Evolutionary conservation across 169 alveolate species (phyloP), one percentile per base, ranked within the genome.

Genomic region (Neospora caninum): DNA sequence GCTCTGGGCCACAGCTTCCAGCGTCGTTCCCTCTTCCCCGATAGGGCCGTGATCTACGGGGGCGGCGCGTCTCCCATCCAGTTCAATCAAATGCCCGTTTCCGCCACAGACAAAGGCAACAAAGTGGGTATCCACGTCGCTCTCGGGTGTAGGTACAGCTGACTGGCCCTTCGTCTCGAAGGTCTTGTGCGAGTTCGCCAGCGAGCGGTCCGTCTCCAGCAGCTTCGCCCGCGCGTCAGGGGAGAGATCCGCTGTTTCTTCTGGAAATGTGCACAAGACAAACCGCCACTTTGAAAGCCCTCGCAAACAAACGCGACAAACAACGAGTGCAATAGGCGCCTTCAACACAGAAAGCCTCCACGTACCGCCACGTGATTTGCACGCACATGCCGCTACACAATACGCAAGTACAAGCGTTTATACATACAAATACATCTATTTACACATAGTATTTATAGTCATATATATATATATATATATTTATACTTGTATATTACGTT

Each of bases 151-250:
- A 82, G 89, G 89, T 36, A 82, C 89, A 82, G 69, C 67, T 34
- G 89, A 82, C 89, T 82, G 89, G 13, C 89, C 89, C 41, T 42
- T 38, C 38, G 64, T 38, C 64, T 82, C 89, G 89, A 42, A 82
- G 36, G 41, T 31, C 41, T 41, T 13, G 64, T 82, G 89, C 38
- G 89, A 64, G 2, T 13, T 4, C 27, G 89, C 89, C 13, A 82
- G 41, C 41, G 89, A 41, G 2, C 18, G 20, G 10, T 38, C 53
- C 39, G 54, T 82, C 89, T 82, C 89, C 36, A 82, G 89, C 6
- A 7, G 25, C 89, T 42, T 13, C 36, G 89, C 89, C 34, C 89
- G n/a, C 25, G 9, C 69, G 20, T 38, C 89, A 4, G 89, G 89
- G 31, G 89, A 42, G 27, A 82, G 89, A 9, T 13, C 13, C 38